Percentiles rank a stretch among this genome's conserved stretches.
phyloP scores from a whole-genome alignment of 352 stramenopile species.

The Globisporangium radiosum region DNA sequence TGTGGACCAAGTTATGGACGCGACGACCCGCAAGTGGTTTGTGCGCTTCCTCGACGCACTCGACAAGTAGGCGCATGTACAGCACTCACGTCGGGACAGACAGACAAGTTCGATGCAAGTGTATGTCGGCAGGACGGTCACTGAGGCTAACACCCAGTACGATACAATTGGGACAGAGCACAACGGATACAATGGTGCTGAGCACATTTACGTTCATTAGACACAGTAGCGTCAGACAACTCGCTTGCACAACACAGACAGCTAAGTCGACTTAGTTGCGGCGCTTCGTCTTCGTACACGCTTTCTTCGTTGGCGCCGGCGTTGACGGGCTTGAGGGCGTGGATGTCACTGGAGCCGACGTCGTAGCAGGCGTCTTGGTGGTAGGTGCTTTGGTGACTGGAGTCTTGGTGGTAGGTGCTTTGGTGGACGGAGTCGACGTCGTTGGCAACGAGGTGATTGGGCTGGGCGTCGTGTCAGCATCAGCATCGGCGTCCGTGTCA shows the following conservation, averaged over 20 bases:
- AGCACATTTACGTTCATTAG: no score
- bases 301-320: slow-evolving; percentile 17
- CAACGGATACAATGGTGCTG: no score
- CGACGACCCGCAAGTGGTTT: slow-evolving; percentile 42
- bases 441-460: not conserved
- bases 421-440: not conserved
- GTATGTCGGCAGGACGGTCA: no score
- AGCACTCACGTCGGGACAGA: no score
- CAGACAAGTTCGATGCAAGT: no score
- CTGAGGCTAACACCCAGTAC: no score
- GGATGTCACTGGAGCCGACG: slow-evolving; percentile 10
- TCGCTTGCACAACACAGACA: no score
- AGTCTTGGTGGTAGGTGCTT: not conserved
- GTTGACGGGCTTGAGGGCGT: not conserved
- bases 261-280: not conserved
- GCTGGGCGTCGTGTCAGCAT: not conserved
- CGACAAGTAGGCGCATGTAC: slow-evolving; percentile 12
- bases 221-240: no score
- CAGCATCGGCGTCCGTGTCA: not conserved
- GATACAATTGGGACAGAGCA: no score
- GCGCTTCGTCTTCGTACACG: slow-evolving; percentile 14
- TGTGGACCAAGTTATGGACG: slow-evolving; percentile 52
- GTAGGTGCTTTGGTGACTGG: not conserved
- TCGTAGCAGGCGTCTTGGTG: not conserved
- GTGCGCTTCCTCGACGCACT: slow-evolving; percentile 20